Evolutionary conservation across 2,329 filamentous ascomycete species (phyloP), one percentile per base, ranked within the genome.

Genomic region (Lachnellula arida): DNA sequence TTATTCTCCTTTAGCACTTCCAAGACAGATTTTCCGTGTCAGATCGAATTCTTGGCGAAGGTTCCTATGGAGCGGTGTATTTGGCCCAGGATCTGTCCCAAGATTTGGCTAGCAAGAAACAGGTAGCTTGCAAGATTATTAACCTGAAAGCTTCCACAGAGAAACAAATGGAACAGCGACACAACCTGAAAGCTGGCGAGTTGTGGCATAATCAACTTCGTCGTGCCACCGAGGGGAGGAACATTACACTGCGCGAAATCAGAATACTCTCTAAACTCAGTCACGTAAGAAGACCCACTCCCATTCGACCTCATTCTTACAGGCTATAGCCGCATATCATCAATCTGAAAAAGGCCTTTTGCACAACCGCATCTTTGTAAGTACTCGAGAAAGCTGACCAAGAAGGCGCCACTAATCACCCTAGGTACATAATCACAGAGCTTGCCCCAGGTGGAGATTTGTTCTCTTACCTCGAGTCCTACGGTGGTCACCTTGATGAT

Each of bases 41-140:
- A 1, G 67, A 75, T 42, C 76, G 78, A 9, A 66, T 76, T 2
- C 72, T 87, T 23, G 84, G 84, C 4, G 65, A 70, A 35, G 84
- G 84, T 5, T 75, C 73, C 2, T 76, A 76, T 64, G 81, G 80
- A 8, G 71, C 71, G 43, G 80, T 87, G 3, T 76, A 80, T 54
- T 72, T 85, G 9, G 81, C 28, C 28, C 28, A 11, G 9, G 28
- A 32, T 32, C 28, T 32, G 2, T 32, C 79, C 5, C 67, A 78
- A 2, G 76, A 88, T 15, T 67, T 73, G 23, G 68, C 68, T 6
- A 81, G 78, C 0, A 74, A 76, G 39, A 77, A 76, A 54, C 87
- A 90, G 63, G 61, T 89, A 19, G 86, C 85, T 11, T 91, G 87
- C 73, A 90, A 91, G 64, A 70, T 89, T 8, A 73, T 88, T 51